Evolutionary conservation across 371 early-diverging fungal species (phyloP), one percentile per base, ranked within the genome.

Genomic region (Syncephalastrum sp.): DNA sequence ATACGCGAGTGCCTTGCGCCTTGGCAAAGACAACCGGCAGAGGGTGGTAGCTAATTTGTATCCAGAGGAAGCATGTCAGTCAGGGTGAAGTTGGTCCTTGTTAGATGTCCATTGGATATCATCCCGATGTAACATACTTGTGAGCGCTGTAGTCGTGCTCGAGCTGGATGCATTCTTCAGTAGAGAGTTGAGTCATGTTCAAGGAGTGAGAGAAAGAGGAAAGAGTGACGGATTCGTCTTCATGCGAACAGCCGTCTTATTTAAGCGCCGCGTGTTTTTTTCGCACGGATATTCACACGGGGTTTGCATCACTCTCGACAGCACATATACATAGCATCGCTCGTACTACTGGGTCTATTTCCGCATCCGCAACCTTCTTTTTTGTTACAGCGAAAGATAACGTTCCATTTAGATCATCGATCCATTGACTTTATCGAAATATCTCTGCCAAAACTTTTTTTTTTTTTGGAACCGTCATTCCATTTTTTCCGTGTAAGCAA

Each of bases 11-110:
- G 23, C 99, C 99, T 70, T 95, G 51, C 41, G 91, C 99, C 64
- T 84, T 85, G 63, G 90, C 65, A 66, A 97, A 92, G 47, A 98
- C 99, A 4, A 94, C 90, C 16, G 98, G 98, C 41, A 98, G 76
- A 15, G 99, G 99, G 74, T 98, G 99, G 76, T 98, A 98, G 86
- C 91, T 93, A 3, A 53, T 41, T 52, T 13, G 42, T 42, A 12
- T 58, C 43, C 8, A 14, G 41, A 47, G 8, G 8, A 19, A 7
- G n/a, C 19, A 42, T 42, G 16, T 33, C 12, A 29, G 47, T 46
- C 23, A 47, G 13, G 38, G 17, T 21, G 19, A 13, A 41, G n/a
- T 24, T 17, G 17, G 4, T 42, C 2, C 21, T 21, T 0, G 21
- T 21, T 21, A 2, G 21, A 2, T 21, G 21, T 21, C 21, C 21